Percentiles rank a stretch among this genome's conserved stretches.
These are phyloP conservation scores for Polymyxa betae DNA, from an alignment of 208 protist species.

Conservation along the genomic window DNA sequence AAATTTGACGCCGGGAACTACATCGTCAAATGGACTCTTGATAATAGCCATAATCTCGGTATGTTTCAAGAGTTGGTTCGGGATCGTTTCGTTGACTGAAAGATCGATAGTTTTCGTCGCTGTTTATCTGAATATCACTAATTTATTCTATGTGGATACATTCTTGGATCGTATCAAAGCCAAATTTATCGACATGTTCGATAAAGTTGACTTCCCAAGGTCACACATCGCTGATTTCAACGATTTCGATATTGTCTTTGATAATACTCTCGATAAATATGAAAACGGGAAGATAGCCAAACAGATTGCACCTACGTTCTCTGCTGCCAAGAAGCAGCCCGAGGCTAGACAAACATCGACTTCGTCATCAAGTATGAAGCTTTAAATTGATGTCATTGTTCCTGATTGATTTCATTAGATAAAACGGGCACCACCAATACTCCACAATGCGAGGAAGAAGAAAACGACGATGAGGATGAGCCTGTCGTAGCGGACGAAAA, in stretches of 20 bases:
- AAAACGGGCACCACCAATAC: neutral
- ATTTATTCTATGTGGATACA: conserved; percentile 23
- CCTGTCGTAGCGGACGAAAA: neutral
- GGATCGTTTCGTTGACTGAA: neutral
- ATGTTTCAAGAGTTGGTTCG: neutral
- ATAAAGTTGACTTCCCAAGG: neutral
- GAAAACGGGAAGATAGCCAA: conserved; percentile 25
- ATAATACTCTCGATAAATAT: neutral
- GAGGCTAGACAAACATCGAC: no score
- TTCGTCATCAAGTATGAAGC: no score
- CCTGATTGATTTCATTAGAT: no score
- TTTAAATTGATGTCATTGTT: no score
- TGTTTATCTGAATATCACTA: conserved; percentile 6
- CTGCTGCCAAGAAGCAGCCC: neutral
- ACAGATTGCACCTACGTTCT: neutral
- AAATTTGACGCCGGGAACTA: neutral
- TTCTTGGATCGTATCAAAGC: neutral
- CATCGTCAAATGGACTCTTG: conserved; percentile 1
- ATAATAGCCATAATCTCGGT: neutral
- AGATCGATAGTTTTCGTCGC: neutral
- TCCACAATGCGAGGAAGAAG: neutral
- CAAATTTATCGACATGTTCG: neutral
- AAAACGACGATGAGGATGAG: neutral
- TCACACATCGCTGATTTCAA: neutral
- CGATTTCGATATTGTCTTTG: neutral